These are phyloP conservation scores for Mucor ambiguus DNA, from an alignment of 371 early-diverging fungal genomes.

Conservation along the genomic window DNA sequence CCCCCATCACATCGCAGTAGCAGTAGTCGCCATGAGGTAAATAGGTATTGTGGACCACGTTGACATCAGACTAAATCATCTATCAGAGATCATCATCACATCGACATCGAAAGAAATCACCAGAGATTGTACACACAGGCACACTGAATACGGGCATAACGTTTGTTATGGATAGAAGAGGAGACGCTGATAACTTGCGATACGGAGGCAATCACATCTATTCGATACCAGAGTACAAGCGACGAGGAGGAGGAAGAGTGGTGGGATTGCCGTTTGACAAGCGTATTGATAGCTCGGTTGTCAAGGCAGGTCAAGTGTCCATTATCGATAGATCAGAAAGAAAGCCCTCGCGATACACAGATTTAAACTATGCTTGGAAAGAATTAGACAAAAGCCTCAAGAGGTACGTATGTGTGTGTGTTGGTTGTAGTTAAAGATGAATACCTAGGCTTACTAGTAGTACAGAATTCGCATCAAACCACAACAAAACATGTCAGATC, in stretches of 20 bases:
- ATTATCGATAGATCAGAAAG: slow-evolving; percentile 21
- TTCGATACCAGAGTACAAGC: slow-evolving; percentile 39
- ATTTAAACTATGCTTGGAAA: slow-evolving; percentile 38
- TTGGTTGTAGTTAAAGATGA: too few relatives aligned
- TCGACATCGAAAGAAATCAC: slow-evolving; percentile 17
- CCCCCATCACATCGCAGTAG: slow-evolving; percentile 9
- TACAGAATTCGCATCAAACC: slow-evolving; percentile 30
- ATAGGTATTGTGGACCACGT: not conserved
- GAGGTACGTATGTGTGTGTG: slow-evolving; percentile 10
- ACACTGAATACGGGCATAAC: slow-evolving; percentile 33
- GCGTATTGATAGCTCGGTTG: slow-evolving; percentile 11
- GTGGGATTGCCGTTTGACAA: slow-evolving; percentile 31
- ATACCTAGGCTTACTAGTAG: too few relatives aligned
- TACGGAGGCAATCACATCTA: slow-evolving; percentile 44
- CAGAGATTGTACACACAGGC: slow-evolving; percentile 25
- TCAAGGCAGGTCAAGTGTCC: slow-evolving; percentile 21
- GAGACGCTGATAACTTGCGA: slow-evolving; percentile 42
- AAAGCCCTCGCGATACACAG: slow-evolving; percentile 33
- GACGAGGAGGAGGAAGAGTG: slow-evolving; percentile 49
- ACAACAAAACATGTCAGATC: not conserved
- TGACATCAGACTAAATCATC: not conserved
- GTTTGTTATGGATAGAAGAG: slow-evolving; percentile 41
- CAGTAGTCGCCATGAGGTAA: slow-evolving; percentile 13
- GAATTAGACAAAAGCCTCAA: slow-evolving; percentile 35
- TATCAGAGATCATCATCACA: not conserved